Percentiles rank a stretch among this genome's conserved stretches.
These are phyloP conservation scores for Paecilomyces sp. DNA, from an alignment of 2,329 filamentous ascomycete species.

Conservation along the genomic window DNA sequence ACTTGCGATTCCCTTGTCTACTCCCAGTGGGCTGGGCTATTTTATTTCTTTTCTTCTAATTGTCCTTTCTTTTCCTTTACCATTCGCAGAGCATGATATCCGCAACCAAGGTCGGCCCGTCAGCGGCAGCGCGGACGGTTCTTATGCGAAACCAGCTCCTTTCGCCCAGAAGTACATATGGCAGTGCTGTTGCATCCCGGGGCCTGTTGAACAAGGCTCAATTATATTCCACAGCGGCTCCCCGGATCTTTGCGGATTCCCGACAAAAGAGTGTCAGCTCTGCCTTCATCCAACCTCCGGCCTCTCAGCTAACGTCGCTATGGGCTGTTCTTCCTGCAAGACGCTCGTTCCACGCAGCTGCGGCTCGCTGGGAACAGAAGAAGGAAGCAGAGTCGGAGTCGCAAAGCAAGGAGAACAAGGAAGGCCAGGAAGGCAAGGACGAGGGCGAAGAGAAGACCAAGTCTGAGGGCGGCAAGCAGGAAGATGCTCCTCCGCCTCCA, in stretches of 20 bases:
- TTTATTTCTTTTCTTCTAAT: neutral
- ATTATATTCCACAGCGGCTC: conserved; percentile 15
- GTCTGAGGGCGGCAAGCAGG: conserved; percentile 49
- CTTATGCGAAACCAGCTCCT: conserved; percentile 27
- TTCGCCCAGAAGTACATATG: conserved; percentile 22
- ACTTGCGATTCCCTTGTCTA: conserved; percentile 23
- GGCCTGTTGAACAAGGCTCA: conserved; percentile 26
- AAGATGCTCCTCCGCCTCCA: conserved; percentile 71
- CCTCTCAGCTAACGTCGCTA: conserved; percentile 24
- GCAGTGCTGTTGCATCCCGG: conserved; percentile 21
- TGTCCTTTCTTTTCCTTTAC: conserved; percentile 30
- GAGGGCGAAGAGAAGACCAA: conserved; percentile 23
- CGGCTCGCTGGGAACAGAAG: conserved; percentile 26
- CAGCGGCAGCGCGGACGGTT: conserved; percentile 29
- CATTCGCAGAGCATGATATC: conserved; percentile 30
- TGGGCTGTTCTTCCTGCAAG: conserved; percentile 28
- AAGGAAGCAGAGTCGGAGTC: conserved; percentile 30
- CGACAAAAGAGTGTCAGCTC: conserved; percentile 20
- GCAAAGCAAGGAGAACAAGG: conserved; percentile 24
- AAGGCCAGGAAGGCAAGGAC: conserved; percentile 22
- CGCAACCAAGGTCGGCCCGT: conserved; percentile 24
- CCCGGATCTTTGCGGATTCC: conserved; percentile 29
- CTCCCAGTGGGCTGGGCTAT: conserved; percentile 6
- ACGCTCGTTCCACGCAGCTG: conserved; percentile 30
- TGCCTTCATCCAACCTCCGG: conserved; percentile 31